Conservation (phyloP, 192 early-diverging fungal genomes). For the Rhizoclosmatium globosum region DNA sequence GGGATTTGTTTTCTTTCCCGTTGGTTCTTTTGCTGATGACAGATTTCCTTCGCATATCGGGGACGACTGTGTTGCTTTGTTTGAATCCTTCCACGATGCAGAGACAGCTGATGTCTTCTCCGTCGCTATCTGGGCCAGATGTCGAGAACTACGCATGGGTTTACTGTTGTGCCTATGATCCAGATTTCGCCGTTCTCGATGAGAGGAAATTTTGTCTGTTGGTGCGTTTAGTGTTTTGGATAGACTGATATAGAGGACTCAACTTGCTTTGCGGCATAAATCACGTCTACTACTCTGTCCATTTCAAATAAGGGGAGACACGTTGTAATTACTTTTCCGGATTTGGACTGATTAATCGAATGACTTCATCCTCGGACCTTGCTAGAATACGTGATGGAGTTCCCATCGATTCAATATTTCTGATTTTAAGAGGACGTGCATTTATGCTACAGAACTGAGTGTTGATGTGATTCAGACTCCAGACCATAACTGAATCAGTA, state of each 20-base stretch:
- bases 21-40: constrained; percentile 15
- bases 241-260: neutral
- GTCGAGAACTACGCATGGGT: constrained; percentile 61
- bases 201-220: constrained; percentile 58
- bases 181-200: constrained; percentile 60
- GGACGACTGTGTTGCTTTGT: neutral
- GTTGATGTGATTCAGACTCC: constrained; percentile 62
- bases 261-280: constrained; percentile 43
- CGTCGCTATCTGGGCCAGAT: constrained; percentile 42
- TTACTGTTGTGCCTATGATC: constrained; percentile 50
- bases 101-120: constrained; percentile 52
- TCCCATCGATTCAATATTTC: constrained; percentile 30
- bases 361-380: constrained; percentile 57
- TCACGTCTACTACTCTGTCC: constrained; percentile 46
- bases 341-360: constrained; percentile 52
- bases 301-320: constrained; percentile 60
- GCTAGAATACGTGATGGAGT: constrained; percentile 46
- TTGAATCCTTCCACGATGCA: constrained; percentile 46
- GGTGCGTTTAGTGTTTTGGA: neutral
- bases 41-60: neutral
- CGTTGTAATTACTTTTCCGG: constrained; percentile 58
- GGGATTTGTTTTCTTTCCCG: neutral
- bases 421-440: constrained; percentile 37
- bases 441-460: constrained; percentile 53
- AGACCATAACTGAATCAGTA: constrained; percentile 45